These are phyloP conservation scores for Pyrrhoderma noxium DNA, from an alignment of 1,284 basidiomycete species.

Conservation along the genomic window DNA sequence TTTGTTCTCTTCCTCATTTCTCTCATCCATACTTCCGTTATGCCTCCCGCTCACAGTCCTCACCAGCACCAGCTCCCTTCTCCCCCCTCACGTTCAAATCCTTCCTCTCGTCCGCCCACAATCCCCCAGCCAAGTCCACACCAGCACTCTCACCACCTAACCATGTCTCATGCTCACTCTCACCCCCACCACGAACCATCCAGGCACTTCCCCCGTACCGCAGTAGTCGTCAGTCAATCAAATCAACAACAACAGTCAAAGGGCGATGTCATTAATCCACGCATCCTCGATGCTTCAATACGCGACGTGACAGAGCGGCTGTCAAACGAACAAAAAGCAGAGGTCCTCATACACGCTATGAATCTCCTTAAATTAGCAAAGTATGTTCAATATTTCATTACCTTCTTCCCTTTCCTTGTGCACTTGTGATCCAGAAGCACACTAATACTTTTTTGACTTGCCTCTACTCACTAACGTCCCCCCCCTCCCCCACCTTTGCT, in stretches of 20 bases:
- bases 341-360: constrained; percentile 57
- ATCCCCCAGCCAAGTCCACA: not conserved
- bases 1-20: not conserved
- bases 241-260: not conserved
- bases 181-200: constrained; percentile 18
- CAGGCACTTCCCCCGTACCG: constrained; percentile 8
- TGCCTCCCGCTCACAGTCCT: not conserved
- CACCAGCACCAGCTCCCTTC: not conserved
- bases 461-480: no score
- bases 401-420: constrained; percentile 9
- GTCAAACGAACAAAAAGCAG: constrained; percentile 56
- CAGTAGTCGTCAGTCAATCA: not conserved
- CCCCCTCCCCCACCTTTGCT: not conserved
- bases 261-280: constrained; percentile 63
- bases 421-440: constrained; percentile 13
- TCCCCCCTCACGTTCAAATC: not conserved
- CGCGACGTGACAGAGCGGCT: constrained; percentile 53
- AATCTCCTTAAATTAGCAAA: constrained; percentile 41
- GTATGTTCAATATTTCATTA: constrained; percentile 24
- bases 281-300: constrained; percentile 64
- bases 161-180: constrained; percentile 13
- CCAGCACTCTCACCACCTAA: not conserved
- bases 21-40: not conserved
- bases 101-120: not conserved
- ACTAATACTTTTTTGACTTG: constrained; percentile 11